Percentiles rank a stretch among this genome's conserved stretches.
Evolutionary conservation across 768 basidiomycete genomes (phyloP).

Genomic region (Lepiota brunneoincarnata): DNA sequence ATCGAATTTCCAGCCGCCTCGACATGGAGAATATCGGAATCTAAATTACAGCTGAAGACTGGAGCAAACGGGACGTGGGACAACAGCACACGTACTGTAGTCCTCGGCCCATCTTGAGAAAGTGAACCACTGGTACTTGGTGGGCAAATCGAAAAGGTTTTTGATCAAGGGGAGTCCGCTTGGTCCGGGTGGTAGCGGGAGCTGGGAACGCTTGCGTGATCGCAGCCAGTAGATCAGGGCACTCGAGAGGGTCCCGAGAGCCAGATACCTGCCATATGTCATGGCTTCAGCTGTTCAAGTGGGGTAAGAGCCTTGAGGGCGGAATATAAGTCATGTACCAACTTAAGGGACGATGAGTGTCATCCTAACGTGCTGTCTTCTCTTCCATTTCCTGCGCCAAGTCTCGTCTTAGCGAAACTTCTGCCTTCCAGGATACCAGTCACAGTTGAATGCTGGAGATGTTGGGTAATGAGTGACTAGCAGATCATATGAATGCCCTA

Average conservation of each 20-base stretch:
- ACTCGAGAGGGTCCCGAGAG: too few relatives aligned
- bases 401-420: too few relatives aligned
- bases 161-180: constrained; percentile 39
- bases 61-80: constrained; percentile 29
- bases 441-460: too few relatives aligned
- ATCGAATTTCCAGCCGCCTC: constrained; percentile 8
- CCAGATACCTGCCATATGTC: too few relatives aligned
- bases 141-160: constrained; percentile 41
- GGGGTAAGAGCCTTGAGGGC: constrained; percentile 12
- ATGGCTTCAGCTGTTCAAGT: too few relatives aligned
- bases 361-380: too few relatives aligned
- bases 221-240: neutral
- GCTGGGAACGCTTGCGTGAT: constrained; percentile 12
- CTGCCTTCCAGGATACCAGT: too few relatives aligned
- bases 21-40: constrained; percentile 3
- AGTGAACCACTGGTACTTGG: constrained; percentile 36
- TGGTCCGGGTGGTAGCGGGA: constrained; percentile 38
- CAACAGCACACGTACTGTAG: constrained; percentile 28
- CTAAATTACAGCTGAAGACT: neutral
- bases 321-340: too few relatives aligned
- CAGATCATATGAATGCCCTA: too few relatives aligned
- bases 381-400: too few relatives aligned
- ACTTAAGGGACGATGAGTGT: too few relatives aligned
- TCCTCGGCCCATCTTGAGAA: constrained; percentile 38
- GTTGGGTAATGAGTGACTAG: too few relatives aligned